Conservation (phyloP, 306 rosid genomes). For the Neltuma alba region DNA sequence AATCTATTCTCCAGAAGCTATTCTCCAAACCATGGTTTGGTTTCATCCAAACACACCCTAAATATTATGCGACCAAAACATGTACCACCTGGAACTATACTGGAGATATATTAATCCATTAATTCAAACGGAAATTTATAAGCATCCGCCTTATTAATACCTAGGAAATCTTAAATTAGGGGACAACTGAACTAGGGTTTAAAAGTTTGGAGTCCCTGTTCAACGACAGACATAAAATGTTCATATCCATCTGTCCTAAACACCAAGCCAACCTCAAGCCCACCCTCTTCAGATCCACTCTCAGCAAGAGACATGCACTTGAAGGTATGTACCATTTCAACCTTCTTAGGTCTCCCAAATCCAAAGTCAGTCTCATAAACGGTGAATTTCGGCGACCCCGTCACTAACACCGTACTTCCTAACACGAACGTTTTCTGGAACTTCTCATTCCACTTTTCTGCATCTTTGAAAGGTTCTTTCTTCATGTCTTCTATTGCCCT, state of each 20-base stretch:
- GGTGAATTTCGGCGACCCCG: constrained; percentile 42
- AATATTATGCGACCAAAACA: too few relatives aligned
- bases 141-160: too few relatives aligned
- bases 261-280: constrained; percentile 46
- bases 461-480: neutral
- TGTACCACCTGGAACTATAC: too few relatives aligned
- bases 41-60: too few relatives aligned
- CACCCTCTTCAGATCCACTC: constrained; percentile 36
- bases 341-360: constrained; percentile 46
- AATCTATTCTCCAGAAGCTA: too few relatives aligned
- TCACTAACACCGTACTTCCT: neutral
- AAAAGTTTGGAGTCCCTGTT: constrained; percentile 28
- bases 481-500: neutral
- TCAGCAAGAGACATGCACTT: constrained; percentile 49
- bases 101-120: too few relatives aligned
- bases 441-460: constrained; percentile 1
- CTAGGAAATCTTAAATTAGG: neutral
- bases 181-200: neutral
- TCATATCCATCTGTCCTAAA: constrained; percentile 14
- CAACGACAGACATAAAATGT: constrained; percentile 4
- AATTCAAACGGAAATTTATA: too few relatives aligned
- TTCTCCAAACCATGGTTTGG: too few relatives aligned
- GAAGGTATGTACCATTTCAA: constrained; percentile 42
- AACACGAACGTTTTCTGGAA: neutral
- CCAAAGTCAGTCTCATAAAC: constrained; percentile 52